Percentiles rank a stretch among this genome's conserved stretches.
phyloP scores from a whole-genome alignment of 345 rosid genomes.

The Eucalyptus paniculata region DNA sequence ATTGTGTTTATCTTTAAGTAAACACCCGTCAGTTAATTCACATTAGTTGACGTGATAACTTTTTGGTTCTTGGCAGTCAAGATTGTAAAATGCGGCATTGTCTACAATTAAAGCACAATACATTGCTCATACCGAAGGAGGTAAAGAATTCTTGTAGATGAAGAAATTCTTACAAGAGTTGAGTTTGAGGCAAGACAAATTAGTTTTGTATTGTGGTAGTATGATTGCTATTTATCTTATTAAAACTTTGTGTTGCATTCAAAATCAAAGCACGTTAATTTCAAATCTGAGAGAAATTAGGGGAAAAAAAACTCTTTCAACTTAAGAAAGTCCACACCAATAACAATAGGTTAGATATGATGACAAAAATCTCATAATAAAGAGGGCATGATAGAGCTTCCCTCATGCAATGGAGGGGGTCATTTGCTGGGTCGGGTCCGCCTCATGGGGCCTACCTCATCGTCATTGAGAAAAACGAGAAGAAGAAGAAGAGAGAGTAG shows the following conservation, averaged over 20 bases:
- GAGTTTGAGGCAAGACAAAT: neutral
- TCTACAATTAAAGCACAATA: neutral
- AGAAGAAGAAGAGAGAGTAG: too few relatives aligned
- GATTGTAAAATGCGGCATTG: neutral
- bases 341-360: neutral
- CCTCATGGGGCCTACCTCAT: neutral
- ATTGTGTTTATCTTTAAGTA: neutral
- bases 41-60: neutral
- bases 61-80: neutral
- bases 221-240: neutral
- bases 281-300: neutral
- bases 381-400: neutral
- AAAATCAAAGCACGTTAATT: neutral
- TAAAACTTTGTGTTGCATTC: neutral
- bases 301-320: neutral
- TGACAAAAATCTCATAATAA: neutral
- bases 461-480: neutral
- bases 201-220: neutral
- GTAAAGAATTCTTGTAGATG: neutral
- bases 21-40: neutral
- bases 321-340: neutral
- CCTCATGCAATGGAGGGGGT: neutral
- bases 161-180: neutral
- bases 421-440: neutral
- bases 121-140: neutral